phyloP scores from a whole-genome alignment of 139 green algal species.

The Closterium sp. region DNA sequence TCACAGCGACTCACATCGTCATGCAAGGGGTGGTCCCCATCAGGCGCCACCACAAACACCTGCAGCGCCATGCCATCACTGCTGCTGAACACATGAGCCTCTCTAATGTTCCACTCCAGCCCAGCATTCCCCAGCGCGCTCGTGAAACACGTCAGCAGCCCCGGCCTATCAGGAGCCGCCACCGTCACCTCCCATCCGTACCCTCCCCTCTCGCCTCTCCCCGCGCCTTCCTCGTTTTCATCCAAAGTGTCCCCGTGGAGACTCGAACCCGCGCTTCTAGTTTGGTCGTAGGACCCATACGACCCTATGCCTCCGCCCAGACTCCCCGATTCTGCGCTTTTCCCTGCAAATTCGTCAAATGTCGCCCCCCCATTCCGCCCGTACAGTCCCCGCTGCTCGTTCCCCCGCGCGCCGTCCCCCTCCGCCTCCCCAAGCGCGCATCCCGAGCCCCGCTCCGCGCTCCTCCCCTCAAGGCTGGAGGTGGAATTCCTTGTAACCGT shows the following conservation, averaged over 20 bases:
- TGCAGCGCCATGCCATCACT: constrained; percentile 87
- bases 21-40: constrained; percentile 54
- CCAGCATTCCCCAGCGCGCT: constrained; percentile 2
- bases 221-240: constrained; percentile 11
- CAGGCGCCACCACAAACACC: constrained; percentile 90
- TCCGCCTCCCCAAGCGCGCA: background rate
- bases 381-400: background rate
- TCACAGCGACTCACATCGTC: constrained; percentile 35
- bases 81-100: constrained; percentile 98
- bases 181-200: constrained; percentile 35
- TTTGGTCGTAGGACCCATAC: background rate
- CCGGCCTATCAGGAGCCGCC: constrained; percentile 30
- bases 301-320: background rate
- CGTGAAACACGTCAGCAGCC: constrained; percentile 35
- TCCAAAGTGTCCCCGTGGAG: background rate
- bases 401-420: background rate
- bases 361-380: background rate
- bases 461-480: background rate
- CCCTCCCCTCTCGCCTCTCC: constrained; percentile 3
- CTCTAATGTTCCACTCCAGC: constrained; percentile 80
- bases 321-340: background rate
- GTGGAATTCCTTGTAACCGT: background rate
- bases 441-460: background rate
- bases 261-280: background rate
- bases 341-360: background rate